Base-by-base conservation (phyloP, 495 filamentous ascomycete species). In the Aspergillus egyptiacus region DNA sequence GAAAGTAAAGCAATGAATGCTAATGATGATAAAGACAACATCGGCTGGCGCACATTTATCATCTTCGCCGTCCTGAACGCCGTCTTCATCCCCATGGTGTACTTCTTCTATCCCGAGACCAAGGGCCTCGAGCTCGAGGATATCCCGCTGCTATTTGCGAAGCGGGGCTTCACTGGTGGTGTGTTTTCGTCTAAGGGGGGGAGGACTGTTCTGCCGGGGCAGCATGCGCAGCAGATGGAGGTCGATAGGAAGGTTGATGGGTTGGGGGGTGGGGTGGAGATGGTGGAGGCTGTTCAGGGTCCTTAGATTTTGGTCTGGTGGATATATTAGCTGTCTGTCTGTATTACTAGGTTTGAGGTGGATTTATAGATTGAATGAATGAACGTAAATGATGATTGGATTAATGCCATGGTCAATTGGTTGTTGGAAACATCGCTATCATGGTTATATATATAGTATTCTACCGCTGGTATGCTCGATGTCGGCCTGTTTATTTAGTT, bases 41-140 rank as follows among this genome's bases (percentile, higher is more conserved):
- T 84, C 10, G 62, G 67, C 0, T 86, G 81, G 83, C 63, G 68
- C 31, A 82, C 81, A 46, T 87, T 81, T 58, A 74, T 86, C 50
- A 80, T 84, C 50, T 86, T 78, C 62, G 76, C 78, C 30, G 68
- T 79, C 45, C 50, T 65, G 52, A 80, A 83, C 57, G 63, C 64
- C 20, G 58, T 64, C 24, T 81, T 86, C 67, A 74, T 85, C 4
- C 79, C 80, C 0, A 73, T 83, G 55, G 74, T 84, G 6, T 86
- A 78, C 61, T 76, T 85, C 57, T 74, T 75, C 63, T 85, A 78
- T 59, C 82, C 81, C 5, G 83, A 86, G 62, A 85, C 83, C 7
- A 78, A 77, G 14, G 65, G 71, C 3, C 74, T 85, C 17, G 82
- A 80, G 15, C 74, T 91, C 4, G 86, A 91, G 57, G 85, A 89